Evolutionary conservation across 805 yeast genomes (phyloP).

Genomic region (Maudiozyma serrabonitensis): DNA sequence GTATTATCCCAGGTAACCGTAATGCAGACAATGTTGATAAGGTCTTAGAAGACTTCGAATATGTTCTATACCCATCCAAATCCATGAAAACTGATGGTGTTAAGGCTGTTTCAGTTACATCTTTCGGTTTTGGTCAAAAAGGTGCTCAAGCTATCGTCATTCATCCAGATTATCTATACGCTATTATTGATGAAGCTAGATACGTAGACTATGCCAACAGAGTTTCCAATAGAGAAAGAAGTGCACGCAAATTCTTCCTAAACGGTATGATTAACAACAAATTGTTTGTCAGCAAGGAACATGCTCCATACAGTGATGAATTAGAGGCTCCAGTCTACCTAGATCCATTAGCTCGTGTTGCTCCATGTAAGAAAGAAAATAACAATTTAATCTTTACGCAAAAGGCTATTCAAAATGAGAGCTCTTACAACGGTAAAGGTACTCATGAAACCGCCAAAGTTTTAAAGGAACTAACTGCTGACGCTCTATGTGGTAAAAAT

Average conservation of each 20-base stretch:
- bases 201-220: conserved; percentile 63
- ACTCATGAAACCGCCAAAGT: conserved; percentile 52
- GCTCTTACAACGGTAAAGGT: conserved; percentile 34
- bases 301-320: conserved; percentile 86
- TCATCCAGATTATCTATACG: conserved; percentile 89
- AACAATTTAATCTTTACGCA: conserved; percentile 39
- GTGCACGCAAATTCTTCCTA: conserved; percentile 91
- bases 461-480: conserved; percentile 44
- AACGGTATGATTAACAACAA: conserved; percentile 86
- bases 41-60: conserved; percentile 69
- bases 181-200: conserved; percentile 60
- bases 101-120: conserved; percentile 93
- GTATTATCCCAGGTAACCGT: conserved; percentile 96
- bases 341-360: conserved; percentile 76
- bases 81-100: conserved; percentile 91
- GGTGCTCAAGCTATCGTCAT: conserved; percentile 93
- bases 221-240: conserved; percentile 74
- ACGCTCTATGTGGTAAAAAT: conserved; percentile 21
- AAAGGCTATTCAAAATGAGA: conserved; percentile 40
- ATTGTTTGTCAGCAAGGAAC: conserved; percentile 84
- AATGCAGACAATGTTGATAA: conserved; percentile 95
- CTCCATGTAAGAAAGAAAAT: conserved; percentile 22
- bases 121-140: conserved; percentile 99
- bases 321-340: conserved; percentile 85
- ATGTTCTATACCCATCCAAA: conserved; percentile 90